A percentile compares a stretch with the other conserved stretches of the same genome.
These are phyloP conservation scores for Picea sitchensis DNA, from an alignment of 75 land plant species.

Conservation along the genomic window DNA sequence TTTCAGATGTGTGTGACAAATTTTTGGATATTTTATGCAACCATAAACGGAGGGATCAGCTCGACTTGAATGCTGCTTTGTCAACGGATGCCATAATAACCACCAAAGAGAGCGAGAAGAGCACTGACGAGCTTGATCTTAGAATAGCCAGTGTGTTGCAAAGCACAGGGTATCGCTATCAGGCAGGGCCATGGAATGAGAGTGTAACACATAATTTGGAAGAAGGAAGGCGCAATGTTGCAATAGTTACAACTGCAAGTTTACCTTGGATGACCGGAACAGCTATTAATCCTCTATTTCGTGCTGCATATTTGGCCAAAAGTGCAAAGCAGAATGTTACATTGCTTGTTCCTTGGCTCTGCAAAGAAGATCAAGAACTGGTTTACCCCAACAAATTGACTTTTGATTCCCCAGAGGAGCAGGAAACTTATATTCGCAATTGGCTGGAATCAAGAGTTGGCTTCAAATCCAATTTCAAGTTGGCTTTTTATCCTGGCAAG, in stretches of 20 bases:
- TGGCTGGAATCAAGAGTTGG: conserved; percentile 94
- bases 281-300: conserved; percentile 92
- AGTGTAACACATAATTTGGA: conserved; percentile 27
- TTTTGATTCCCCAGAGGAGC: conserved; percentile 88
- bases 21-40: conserved; percentile 72
- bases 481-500: conserved; percentile 97
- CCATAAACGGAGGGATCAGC: conserved; percentile 58
- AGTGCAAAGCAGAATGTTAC: conserved; percentile 87
- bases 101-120: conserved; percentile 27
- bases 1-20: conserved; percentile 80
- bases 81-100: conserved; percentile 21
- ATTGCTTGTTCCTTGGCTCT: conserved; percentile 93
- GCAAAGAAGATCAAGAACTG: conserved; percentile 77
- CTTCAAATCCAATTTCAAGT: conserved; percentile 84
- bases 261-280: conserved; percentile 99
- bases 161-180: conserved; percentile 84
- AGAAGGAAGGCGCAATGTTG: conserved; percentile 70
- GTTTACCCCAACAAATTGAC: conserved; percentile 84
- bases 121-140: conserved; percentile 72
- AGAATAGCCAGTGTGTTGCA: conserved; percentile 91
- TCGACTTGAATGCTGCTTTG: conserved; percentile 21
- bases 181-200: conserved; percentile 73
- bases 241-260: conserved; percentile 97
- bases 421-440: conserved; percentile 79
- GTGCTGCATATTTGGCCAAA: conserved; percentile 90